Conservation (phyloP, 2,329 filamentous ascomycete species). For the Verticillium tricorpus region DNA sequence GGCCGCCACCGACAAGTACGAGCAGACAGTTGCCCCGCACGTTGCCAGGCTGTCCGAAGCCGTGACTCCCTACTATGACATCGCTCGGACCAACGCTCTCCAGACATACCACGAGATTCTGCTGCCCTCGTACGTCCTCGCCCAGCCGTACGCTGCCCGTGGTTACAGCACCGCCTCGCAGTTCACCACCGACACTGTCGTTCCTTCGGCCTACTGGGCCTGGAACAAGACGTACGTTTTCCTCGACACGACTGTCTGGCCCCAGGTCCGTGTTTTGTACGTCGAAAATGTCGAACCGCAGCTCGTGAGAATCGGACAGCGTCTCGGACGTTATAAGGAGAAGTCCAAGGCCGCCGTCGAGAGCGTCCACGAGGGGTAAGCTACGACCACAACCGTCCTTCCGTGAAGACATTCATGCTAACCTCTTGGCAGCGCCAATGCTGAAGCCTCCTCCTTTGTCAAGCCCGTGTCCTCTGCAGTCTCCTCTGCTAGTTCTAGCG, state of each 20-base stretch:
- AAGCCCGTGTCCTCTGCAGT: slow-evolving; percentile 28
- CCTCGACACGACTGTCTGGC: slow-evolving; percentile 73
- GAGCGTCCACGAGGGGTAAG: slow-evolving; percentile 26
- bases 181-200: slow-evolving; percentile 63
- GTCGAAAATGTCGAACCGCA: slow-evolving; percentile 93
- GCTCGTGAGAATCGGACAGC: slow-evolving; percentile 84
- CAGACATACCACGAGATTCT: slow-evolving; percentile 70
- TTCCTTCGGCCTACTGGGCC: slow-evolving; percentile 68
- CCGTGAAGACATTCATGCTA: neutral
- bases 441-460: slow-evolving; percentile 35
- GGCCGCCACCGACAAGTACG: slow-evolving; percentile 62
- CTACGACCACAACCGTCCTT: neutral
- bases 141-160: slow-evolving; percentile 67
- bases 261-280: slow-evolving; percentile 74
- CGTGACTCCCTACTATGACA: slow-evolving; percentile 68
- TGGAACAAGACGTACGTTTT: slow-evolving; percentile 68
- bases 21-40: slow-evolving; percentile 67
- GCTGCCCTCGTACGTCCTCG: slow-evolving; percentile 69
- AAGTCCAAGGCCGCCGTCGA: slow-evolving; percentile 29
- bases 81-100: slow-evolving; percentile 56
- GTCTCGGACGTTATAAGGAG: slow-evolving; percentile 71
- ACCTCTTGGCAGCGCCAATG: neutral
- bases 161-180: slow-evolving; percentile 63
- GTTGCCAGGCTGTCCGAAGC: slow-evolving; percentile 56
- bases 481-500: slow-evolving; percentile 6